phyloP scores from a whole-genome alignment of 2,329 filamentous ascomycete species.

The Hypoxylon sp. region DNA sequence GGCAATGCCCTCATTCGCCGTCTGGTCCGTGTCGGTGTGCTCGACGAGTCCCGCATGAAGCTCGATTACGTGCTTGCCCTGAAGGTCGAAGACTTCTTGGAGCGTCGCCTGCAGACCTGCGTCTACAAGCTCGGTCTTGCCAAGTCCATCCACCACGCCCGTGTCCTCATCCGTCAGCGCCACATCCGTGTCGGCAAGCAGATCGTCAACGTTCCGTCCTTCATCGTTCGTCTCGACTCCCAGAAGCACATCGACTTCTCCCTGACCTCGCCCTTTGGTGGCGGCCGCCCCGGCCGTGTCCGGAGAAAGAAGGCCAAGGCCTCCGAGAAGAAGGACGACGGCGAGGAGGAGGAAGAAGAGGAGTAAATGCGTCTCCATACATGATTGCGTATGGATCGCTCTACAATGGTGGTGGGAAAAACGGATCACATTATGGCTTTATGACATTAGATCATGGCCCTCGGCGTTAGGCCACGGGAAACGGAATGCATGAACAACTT shows the following conservation, averaged over 20 bases:
- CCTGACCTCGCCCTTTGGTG: constrained; percentile 95
- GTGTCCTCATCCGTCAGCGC: constrained; percentile 99
- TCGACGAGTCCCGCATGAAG: constrained; percentile 99
- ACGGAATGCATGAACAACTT: constrained; percentile 48
- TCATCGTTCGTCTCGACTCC: constrained; percentile 99
- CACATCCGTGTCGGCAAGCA: constrained; percentile 99
- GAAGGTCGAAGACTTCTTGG: constrained; percentile 99
- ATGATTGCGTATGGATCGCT: constrained; percentile 37
- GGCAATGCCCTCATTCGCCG: constrained; percentile 99
- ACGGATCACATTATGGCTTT: constrained; percentile 45
- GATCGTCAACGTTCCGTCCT: constrained; percentile 99
- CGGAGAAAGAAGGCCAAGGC: constrained; percentile 99
- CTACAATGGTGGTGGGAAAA: constrained; percentile 43
- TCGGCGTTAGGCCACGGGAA: constrained; percentile 60
- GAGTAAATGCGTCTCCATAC: constrained; percentile 58
- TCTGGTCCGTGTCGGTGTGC: constrained; percentile 99
- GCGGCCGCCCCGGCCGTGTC: constrained; percentile 95
- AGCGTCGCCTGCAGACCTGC: constrained; percentile 99
- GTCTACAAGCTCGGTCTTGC: constrained; percentile 99
- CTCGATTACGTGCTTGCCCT: constrained; percentile 99
- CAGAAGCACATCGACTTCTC: constrained; percentile 99
- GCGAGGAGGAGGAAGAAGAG: constrained; percentile 87
- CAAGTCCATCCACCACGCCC: constrained; percentile 99
- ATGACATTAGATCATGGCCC: constrained; percentile 57
- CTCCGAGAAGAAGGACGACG: constrained; percentile 83